Evolutionary conservation across 257 asterid species (phyloP).

Genomic region (Solanum chiquidenum): DNA sequence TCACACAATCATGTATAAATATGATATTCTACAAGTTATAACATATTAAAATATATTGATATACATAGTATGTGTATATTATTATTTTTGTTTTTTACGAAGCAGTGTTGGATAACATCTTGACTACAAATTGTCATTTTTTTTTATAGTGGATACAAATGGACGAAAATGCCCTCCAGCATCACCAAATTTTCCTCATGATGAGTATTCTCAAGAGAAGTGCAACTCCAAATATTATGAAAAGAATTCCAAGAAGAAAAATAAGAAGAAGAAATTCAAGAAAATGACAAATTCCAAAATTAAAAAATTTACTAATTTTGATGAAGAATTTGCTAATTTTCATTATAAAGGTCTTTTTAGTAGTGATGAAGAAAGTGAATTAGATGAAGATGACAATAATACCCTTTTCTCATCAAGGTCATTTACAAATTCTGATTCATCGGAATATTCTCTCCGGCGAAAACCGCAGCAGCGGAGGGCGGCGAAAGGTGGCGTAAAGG

Average conservation of each 20-base stretch:
- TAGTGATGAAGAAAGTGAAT: slow-evolving; percentile 1
- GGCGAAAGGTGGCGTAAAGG: not conserved
- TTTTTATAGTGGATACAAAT: not conserved
- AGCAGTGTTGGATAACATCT: not conserved
- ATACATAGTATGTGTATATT: not conserved
- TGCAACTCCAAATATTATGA: not conserved
- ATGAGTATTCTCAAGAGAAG: not conserved
- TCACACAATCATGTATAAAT: not conserved
- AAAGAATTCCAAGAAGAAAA: not conserved
- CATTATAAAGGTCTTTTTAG: slow-evolving; percentile 1
- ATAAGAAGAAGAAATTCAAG: not conserved
- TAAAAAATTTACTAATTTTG: not conserved
- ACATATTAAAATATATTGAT: not conserved
- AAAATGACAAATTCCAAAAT: not conserved
- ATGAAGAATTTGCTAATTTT: not conserved
- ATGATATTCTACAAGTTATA: not conserved
- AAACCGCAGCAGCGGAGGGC: slow-evolving; percentile 7
- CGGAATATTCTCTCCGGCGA: slow-evolving; percentile 1
- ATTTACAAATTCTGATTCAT: slow-evolving; percentile 17
- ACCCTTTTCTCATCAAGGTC: slow-evolving; percentile 25
- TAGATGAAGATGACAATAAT: not conserved
- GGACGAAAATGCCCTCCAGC: not conserved
- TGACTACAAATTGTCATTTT: not conserved
- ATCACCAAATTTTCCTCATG: not conserved
- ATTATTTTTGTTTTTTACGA: not conserved